A percentile compares a stretch with the other conserved stretches of the same genome.
phyloP scores from a whole-genome alignment of 306 rosid genomes.

The Oemleria cerasiformis region DNA sequence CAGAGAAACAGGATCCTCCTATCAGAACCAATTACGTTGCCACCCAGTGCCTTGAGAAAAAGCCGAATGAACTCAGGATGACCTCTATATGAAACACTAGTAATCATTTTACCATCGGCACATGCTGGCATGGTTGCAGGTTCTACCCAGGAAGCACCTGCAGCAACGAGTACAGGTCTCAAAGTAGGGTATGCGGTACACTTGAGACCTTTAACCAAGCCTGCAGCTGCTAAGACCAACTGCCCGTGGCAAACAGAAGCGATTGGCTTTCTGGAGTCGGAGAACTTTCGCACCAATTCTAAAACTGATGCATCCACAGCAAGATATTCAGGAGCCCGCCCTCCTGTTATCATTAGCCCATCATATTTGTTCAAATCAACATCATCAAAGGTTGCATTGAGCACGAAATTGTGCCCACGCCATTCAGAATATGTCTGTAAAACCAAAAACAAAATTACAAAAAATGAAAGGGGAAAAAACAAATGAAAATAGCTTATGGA shows the following conservation, averaged over 20 bases:
- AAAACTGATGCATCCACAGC: conserved; percentile 48
- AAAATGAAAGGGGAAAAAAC: background rate
- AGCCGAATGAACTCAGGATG: conserved; percentile 53
- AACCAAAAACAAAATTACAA: conserved; percentile 10
- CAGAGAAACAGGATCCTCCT: conserved; percentile 70
- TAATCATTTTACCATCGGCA: conserved; percentile 72
- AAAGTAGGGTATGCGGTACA: conserved; percentile 57
- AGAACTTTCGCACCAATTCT: conserved; percentile 50
- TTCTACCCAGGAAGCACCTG: conserved; percentile 86
- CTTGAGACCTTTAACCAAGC: conserved; percentile 51
- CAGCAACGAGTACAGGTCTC: conserved; percentile 55
- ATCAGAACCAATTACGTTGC: conserved; percentile 49
- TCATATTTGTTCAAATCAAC: conserved; percentile 50
- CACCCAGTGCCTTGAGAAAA: conserved; percentile 77
- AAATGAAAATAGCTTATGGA: background rate
- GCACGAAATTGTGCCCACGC: conserved; percentile 74
- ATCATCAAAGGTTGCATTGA: conserved; percentile 81
- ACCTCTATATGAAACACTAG: conserved; percentile 48
- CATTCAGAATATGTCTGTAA: conserved; percentile 57
- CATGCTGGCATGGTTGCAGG: conserved; percentile 51
- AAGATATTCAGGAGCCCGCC: conserved; percentile 86
- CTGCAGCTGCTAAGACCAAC: conserved; percentile 85
- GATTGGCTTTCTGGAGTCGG: conserved; percentile 50
- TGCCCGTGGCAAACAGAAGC: conserved; percentile 75
- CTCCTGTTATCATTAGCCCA: conserved; percentile 76